Base-by-base conservation (phyloP, 2,329 filamentous ascomycete genomes). In the Mariannaea elegans region DNA sequence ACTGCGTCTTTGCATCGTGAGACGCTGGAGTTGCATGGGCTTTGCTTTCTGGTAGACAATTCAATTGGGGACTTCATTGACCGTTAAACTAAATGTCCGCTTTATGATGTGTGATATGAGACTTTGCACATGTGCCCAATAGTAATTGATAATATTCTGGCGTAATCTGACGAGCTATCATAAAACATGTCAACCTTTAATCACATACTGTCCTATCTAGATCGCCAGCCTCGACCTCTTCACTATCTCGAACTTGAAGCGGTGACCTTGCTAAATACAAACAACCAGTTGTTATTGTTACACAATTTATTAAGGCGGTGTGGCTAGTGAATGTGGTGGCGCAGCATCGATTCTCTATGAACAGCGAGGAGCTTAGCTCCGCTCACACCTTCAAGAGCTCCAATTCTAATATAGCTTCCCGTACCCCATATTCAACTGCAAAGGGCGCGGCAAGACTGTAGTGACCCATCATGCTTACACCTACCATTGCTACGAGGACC, bases 401-500 rank as follows among this genome's bases (percentile, higher is more conserved):
- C 16, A 29, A n/a, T 34, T 6, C 24, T 5, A 27, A 27, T 27
- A 6, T 9, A 27, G 24, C 24, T 9, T 27, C 24, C 24, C 5
- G 24, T 27, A 5, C 24, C 24, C 16, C 21, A 44, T 24, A 18
- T 42, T 44, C 41, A 19, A 53, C 27, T 42, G 24, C 27, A 36
- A 41, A 14, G 44, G 31, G 19, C 14, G 57, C 61, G 59, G 39
- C 29, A 39, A 3, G 23, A 9, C 8, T 29, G n/a, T 34, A 16
- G 48, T 23, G 10, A 51, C 56, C 56, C 46, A 66, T 9, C 31
- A 80, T 81, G 78, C 57, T 80, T 18, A 75, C 72, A 1, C 78
- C 79, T 1, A 71, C 75, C 3, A 60, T 75, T 21, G 71, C 74
- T 18, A 75, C 67, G 21, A 70, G 70, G 6, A 63, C 67, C 13